These are phyloP conservation scores for Trichoderma sp. DNA, from an alignment of 2,329 filamentous ascomycete genomes.

Conservation along the genomic window DNA sequence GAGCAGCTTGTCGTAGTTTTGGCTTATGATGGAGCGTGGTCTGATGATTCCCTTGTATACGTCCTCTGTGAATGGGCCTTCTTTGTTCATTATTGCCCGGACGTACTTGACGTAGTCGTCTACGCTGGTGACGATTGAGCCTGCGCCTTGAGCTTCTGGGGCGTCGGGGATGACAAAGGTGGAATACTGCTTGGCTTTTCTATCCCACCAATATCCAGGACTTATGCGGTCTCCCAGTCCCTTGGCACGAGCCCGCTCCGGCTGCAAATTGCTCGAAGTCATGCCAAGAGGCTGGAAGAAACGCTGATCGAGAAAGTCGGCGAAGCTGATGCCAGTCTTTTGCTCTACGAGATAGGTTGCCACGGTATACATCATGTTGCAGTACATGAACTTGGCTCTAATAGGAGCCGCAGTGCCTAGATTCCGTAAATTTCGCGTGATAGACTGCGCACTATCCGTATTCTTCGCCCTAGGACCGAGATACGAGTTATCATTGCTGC, in stretches of 20 bases:
- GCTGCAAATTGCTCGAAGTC: constrained; percentile 27
- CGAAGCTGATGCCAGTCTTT: constrained; percentile 21
- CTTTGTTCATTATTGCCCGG: constrained; percentile 27
- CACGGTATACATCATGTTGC: constrained; percentile 32
- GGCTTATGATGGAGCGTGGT: constrained; percentile 23
- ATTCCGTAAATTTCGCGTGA: constrained; percentile 31
- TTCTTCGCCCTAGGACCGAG: constrained; percentile 20
- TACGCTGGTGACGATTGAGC: constrained; percentile 29
- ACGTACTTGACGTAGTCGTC: constrained; percentile 32
- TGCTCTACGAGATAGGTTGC: constrained; percentile 28
- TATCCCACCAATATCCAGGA: constrained; percentile 24
- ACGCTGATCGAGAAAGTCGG: constrained; percentile 24
- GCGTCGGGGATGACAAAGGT: constrained; percentile 17
- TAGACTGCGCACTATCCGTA: constrained; percentile 25
- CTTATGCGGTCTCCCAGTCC: constrained; percentile 25
- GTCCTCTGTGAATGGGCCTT: constrained; percentile 26
- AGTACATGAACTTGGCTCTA: constrained; percentile 27
- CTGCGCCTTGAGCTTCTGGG: constrained; percentile 32
- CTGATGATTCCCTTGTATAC: constrained; percentile 26
- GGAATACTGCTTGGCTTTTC: constrained; percentile 2
- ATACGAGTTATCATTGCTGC: constrained; percentile 29
- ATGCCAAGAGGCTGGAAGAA: constrained; percentile 30
- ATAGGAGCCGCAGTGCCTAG: constrained; percentile 26
- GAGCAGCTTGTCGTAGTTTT: constrained; percentile 15
- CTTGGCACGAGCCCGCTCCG: constrained; percentile 20